Evolutionary conservation across 805 yeast genomes (phyloP).

Genomic region (Pichia nanzhaoensis): DNA sequence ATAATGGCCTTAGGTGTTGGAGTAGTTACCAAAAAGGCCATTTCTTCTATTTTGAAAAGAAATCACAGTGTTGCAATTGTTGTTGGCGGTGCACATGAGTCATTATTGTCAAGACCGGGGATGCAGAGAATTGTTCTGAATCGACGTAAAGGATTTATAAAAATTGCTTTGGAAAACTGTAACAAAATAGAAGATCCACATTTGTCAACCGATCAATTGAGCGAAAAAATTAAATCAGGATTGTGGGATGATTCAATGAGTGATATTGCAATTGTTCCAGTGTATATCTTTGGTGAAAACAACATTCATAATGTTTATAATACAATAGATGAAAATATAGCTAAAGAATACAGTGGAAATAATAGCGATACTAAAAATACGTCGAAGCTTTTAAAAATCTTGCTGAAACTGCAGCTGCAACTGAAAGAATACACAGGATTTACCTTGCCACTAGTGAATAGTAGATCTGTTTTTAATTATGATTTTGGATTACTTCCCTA

Average conservation of each 20-base stretch:
- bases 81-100: slow-evolving; percentile 94
- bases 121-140: slow-evolving; percentile 64
- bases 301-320: slow-evolving; percentile 41
- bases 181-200: slow-evolving; percentile 1
- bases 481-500: slow-evolving; percentile 89
- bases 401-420: slow-evolving; percentile 60
- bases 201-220: neutral
- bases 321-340: slow-evolving; percentile 19
- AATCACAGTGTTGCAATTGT: slow-evolving; percentile 81
- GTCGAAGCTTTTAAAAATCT: slow-evolving; percentile 24
- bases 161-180: slow-evolving; percentile 63
- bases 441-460: slow-evolving; percentile 86
- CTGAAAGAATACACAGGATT: slow-evolving; percentile 69
- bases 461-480: slow-evolving; percentile 86
- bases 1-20: slow-evolving; percentile 74
- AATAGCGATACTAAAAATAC: slow-evolving; percentile 16
- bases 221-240: slow-evolving; percentile 10
- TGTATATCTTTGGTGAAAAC: slow-evolving; percentile 87
- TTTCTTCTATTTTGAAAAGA: slow-evolving; percentile 52
- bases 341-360: neutral
- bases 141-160: slow-evolving; percentile 82
- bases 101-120: slow-evolving; percentile 58
- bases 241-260: slow-evolving; percentile 32
- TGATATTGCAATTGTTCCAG: slow-evolving; percentile 76
- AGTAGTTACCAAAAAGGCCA: slow-evolving; percentile 72